Base-by-base conservation (phyloP, 345 rosid genomes). In the Reutealis trisperma region DNA sequence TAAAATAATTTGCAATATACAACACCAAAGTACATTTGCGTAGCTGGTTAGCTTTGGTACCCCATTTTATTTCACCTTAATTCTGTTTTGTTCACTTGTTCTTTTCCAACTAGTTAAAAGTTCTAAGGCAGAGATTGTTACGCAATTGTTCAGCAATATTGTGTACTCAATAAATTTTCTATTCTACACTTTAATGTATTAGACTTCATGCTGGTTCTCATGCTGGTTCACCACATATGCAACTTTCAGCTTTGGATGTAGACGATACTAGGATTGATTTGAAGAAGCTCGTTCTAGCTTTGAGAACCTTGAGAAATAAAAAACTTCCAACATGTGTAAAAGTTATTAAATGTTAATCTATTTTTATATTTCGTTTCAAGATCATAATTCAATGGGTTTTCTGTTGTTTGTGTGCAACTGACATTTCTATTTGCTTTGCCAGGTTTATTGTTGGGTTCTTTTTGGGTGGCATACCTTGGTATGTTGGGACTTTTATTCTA, bases 401-500 rank as follows among this genome's bases (percentile, higher is more conserved):
- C 6, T 42, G 54, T 7, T 44, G 58, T 25, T 10, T 49, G 19
- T 16, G 61, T 61, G 54, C 37, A 34, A 54, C 19, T 37, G 18
- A 52, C 19, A 6, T 75, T 32, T 30, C 30, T 27, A 11, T 66
- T 73, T 72, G 75, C 60, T 44, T 76, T 67, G 54, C 63, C 34
- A 94, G 98, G 90, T 91, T 94, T 86, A 54, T 91, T 16, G 45
- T 81, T 75, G 98, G 97, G 22, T 94, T 94, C 89, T 85, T 92
- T 85, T 83, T 94, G 19, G 98, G 94, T 61, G 96, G 96, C 34
- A 75, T 92, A 60, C 96, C 98, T 9, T 94, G 98, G 98, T 90
- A 94, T 65, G 67, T 90, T 37, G 98, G 96, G 65, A 82, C 94
- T 47, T 83, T 89, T 72, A 76, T 94, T 64, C 81, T 88, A 42